Evolutionary conservation across 2,329 filamentous ascomycete species (phyloP).

Genomic region (Aciculosporium take): DNA sequence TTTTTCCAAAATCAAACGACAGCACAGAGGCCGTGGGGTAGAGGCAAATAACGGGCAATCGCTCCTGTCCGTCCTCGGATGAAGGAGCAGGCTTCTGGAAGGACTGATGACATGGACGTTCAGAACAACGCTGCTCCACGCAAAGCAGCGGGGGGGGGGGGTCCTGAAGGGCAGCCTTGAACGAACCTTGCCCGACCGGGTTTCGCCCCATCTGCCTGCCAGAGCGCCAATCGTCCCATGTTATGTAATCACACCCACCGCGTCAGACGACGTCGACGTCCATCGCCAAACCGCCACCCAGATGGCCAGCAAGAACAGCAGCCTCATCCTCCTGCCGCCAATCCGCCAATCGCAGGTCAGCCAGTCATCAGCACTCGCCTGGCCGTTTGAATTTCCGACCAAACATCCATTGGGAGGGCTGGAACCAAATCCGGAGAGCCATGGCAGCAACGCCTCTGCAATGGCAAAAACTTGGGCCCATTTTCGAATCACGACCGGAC

Average conservation of each 20-base stretch:
- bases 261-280: conserved; percentile 4
- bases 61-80: background rate
- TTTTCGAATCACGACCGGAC: conserved; percentile 43
- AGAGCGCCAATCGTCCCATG: background rate
- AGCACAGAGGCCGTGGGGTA: too few species aligned
- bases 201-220: too few species aligned
- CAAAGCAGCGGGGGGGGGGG: background rate
- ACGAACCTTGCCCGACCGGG: too few species aligned
- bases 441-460: conserved; percentile 34
- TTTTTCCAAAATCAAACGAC: too few species aligned
- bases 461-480: conserved; percentile 31
- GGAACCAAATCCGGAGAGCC: background rate
- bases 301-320: background rate
- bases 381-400: background rate
- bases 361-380: background rate
- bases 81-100: too few species aligned
- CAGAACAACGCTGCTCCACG: background rate
- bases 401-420: background rate
- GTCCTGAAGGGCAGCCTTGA: too few species aligned
- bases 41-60: too few species aligned
- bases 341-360: conserved; percentile 4
- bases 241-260: conserved; percentile 7
- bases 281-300: background rate
- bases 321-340: background rate
- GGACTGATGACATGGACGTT: background rate